Conservation (phyloP, 441 rosid genomes). For the Pelargonium australe region DNA sequence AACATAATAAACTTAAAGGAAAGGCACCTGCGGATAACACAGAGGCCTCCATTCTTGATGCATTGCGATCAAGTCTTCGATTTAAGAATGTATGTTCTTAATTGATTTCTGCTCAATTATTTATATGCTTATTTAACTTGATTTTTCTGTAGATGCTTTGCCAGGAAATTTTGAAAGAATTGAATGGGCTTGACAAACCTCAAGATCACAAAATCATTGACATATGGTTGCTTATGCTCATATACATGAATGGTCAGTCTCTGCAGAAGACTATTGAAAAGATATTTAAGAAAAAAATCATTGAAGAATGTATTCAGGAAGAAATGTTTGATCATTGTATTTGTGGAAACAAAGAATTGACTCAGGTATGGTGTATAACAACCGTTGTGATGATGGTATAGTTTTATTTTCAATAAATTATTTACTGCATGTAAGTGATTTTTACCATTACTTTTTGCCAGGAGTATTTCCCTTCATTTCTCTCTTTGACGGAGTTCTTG, state of each 20-base stretch:
- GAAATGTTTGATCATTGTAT: constrained; percentile 69
- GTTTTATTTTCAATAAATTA: constrained; percentile 11
- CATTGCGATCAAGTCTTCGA: constrained; percentile 69
- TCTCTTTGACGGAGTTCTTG: constrained; percentile 68
- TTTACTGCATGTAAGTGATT: neutral
- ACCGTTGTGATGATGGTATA: constrained; percentile 7
- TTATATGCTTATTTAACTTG: constrained; percentile 11
- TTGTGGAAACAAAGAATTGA: constrained; percentile 54
- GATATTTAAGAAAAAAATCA: constrained; percentile 65
- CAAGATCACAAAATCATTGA: constrained; percentile 71
- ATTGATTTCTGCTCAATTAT: constrained; percentile 16
- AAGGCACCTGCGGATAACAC: constrained; percentile 40
- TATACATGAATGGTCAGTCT: constrained; percentile 58
- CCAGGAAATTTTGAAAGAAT: constrained; percentile 71
- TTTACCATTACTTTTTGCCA: constrained; percentile 20
- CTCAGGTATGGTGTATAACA: constrained; percentile 38
- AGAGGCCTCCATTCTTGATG: constrained; percentile 68
- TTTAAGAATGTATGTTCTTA: constrained; percentile 59
- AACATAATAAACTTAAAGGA: constrained; percentile 55
- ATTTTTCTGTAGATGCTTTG: constrained; percentile 47
- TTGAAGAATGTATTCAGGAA: constrained; percentile 57
- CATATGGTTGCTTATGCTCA: constrained; percentile 69
- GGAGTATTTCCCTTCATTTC: constrained; percentile 67
- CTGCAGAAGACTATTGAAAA: constrained; percentile 50
- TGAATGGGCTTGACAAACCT: constrained; percentile 55